Base-by-base conservation (phyloP, 2,329 filamentous ascomycete species). In the Exophiala phaeomuriformis region DNA sequence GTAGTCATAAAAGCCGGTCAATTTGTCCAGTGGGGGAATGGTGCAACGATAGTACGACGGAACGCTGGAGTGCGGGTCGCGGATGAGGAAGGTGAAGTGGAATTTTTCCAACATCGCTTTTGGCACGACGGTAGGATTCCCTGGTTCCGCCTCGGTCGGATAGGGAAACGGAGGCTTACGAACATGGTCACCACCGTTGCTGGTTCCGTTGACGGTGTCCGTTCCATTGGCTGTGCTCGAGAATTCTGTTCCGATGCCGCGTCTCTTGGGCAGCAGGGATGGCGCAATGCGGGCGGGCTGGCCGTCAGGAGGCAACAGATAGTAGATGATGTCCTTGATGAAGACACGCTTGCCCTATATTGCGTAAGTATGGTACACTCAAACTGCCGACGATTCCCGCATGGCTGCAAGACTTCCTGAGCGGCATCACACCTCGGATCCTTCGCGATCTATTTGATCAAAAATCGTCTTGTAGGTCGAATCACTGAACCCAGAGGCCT, bases 241-340 rank as follows among this genome's bases (percentile, higher is more conserved):
- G 5, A 56, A 58, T 28, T 67, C 59, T 30, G 79, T 81, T 61
- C 81, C 81, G 55, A 85, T 80, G 44, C 80, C 80, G 41, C 78
- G 78, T 66, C 80, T 79, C 63, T 75, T 73, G 63, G 71, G 70
- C 47, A 72, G 66, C 47, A 96, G 77, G n/a, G 89, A 95, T 2
- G 87, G 86, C 6, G 88, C 90, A 56, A 93, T 82, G 46, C 75
- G 76, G 47, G 88, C 80, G 9, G 80, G 76, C 64, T 85, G 79
- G 44, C 78, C 77, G 59, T 86, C 75, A 2, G 88, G 88, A 3
- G 90, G 86, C 60, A 95, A 77, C 61, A 96, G 77, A 70, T 97
- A 97, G 72, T 96, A 86, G 52, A 87, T 85, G 75, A 97, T 98
- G 70, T 97, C 93, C 72, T 98, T 98, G 79, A 98, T 93, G 75